Base-by-base conservation (phyloP, 2,329 filamentous ascomycete genomes). In the Diaporthe helianthi region DNA sequence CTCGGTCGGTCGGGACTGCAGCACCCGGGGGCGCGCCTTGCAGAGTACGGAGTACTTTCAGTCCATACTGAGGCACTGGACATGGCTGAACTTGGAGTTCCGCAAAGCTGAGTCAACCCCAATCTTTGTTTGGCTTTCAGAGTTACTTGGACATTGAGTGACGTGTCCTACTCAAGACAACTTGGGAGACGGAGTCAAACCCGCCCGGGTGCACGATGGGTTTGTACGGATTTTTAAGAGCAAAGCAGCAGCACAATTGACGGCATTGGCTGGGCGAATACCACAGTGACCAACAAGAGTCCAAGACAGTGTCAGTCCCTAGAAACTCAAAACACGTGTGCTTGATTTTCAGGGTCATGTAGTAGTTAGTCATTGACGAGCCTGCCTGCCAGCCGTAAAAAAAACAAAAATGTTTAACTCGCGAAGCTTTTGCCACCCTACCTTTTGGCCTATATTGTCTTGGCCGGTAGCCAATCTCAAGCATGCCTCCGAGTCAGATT, bases 401-500 rank as follows among this genome's bases (percentile, higher is more conserved):
- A n/a, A n/a, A n/a, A n/a, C n/a, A n/a, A n/a, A n/a, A 36, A 33
- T 33, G 31, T 44, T 63, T n/a, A 63, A 36, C 29, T 63, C 58
- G n/a, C 24, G 19, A 65, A 65, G 47, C 49, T 55, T 68, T 64
- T 55, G 67, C 49, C 67, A 69, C 47, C 12, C 8, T 44, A 29
- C 46, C 41, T 65, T 65, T 24, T 36, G 29, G 41, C 38, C 53
- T 52, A 46, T 54, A 53, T 41, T 49, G 52, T 60, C 52, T 67
- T 49, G 53, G 33, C 15, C 36, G 41, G 19, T 53, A 54, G 66
- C 69, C 69, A 71, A 65, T 71, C 36, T 49, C 47, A 49, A 17
- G 22, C 13, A 29, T 29, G 44, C 9, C 44, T 65, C 13, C 65
- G 66, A 71, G 65, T 71, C 66, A 65, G 66, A 46, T 31, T 13